Evolutionary conservation across 495 filamentous ascomycete species (phyloP).

Genomic region (Friedmanniomyces endolithicus): DNA sequence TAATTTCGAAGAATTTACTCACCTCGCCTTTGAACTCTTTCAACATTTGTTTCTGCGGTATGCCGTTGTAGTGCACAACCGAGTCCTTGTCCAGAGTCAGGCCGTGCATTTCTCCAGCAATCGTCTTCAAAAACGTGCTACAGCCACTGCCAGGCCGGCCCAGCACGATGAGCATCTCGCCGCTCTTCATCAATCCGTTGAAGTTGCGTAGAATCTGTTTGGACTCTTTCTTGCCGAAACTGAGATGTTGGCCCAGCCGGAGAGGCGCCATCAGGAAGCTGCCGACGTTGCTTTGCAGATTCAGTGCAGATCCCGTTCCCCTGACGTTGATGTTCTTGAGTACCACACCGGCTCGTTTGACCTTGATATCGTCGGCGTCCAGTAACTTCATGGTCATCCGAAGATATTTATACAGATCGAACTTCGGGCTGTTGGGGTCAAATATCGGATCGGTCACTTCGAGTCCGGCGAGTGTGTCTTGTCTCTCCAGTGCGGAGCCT

Average conservation of each 20-base stretch:
- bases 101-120: constrained; percentile 13
- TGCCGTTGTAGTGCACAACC: constrained; percentile 32
- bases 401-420: constrained; percentile 18
- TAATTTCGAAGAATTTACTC: neutral
- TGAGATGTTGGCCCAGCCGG: constrained; percentile 36
- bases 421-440: constrained; percentile 12
- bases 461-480: constrained; percentile 12
- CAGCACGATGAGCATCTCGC: constrained; percentile 24
- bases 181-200: constrained; percentile 17
- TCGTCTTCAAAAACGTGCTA: constrained; percentile 52
- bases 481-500: neutral
- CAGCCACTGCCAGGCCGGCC: constrained; percentile 62
- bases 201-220: constrained; percentile 20
- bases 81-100: constrained; percentile 24
- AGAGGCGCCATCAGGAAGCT: constrained; percentile 39
- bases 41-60: constrained; percentile 46
- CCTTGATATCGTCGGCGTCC: constrained; percentile 35
- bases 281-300: constrained; percentile 45
- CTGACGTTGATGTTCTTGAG: constrained; percentile 44
- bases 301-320: constrained; percentile 42
- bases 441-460: constrained; percentile 6
- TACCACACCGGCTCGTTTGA: constrained; percentile 31
- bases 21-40: constrained; percentile 51
- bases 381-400: constrained; percentile 26
- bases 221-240: constrained; percentile 16